Evolutionary conservation across 208 protist genomes (phyloP).

Genomic region (Trypanosoma rangeli): DNA sequence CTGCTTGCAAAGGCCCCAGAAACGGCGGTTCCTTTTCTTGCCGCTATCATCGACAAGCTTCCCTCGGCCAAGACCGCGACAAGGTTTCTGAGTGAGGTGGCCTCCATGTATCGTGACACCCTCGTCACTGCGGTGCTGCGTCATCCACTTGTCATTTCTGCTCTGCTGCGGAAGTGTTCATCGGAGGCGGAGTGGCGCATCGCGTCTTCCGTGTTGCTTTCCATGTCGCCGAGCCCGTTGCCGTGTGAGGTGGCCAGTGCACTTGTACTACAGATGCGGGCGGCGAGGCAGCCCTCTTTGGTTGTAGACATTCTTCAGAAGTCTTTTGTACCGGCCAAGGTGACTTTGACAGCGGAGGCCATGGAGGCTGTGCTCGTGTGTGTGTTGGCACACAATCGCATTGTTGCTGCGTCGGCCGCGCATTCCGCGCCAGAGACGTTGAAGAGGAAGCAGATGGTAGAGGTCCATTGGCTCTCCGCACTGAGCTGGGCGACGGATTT

Average conservation of each 20-base stretch:
- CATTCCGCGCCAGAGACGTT: background rate
- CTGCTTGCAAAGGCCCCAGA: constrained; percentile 38
- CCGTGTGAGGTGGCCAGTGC: constrained; percentile 60
- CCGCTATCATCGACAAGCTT: constrained; percentile 61
- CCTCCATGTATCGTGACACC: constrained; percentile 8
- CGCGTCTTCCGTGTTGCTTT: constrained; percentile 48
- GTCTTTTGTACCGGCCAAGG: constrained; percentile 63
- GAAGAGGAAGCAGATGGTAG: background rate
- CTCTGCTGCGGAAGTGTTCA: constrained; percentile 64
- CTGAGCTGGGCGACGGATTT: constrained; percentile 68
- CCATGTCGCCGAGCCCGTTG: constrained; percentile 31
- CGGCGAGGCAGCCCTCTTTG: constrained; percentile 43
- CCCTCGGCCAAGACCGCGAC: constrained; percentile 44
- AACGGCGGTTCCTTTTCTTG: constrained; percentile 55
- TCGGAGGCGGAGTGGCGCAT: constrained; percentile 36
- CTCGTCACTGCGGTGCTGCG: constrained; percentile 25
- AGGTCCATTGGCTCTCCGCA: constrained; percentile 79
- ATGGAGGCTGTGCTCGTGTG: constrained; percentile 65
- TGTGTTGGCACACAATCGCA: constrained; percentile 65
- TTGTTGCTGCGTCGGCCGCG: background rate
- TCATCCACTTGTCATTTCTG: constrained; percentile 56
- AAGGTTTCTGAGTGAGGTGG: constrained; percentile 41
- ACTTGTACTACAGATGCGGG: constrained; percentile 61
- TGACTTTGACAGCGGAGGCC: constrained; percentile 37
- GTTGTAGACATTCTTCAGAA: constrained; percentile 66